Evolutionary conservation across 2,329 filamentous ascomycete genomes (phyloP), one percentile per base, ranked within the genome.

Genomic region (Cadophora sp.): DNA sequence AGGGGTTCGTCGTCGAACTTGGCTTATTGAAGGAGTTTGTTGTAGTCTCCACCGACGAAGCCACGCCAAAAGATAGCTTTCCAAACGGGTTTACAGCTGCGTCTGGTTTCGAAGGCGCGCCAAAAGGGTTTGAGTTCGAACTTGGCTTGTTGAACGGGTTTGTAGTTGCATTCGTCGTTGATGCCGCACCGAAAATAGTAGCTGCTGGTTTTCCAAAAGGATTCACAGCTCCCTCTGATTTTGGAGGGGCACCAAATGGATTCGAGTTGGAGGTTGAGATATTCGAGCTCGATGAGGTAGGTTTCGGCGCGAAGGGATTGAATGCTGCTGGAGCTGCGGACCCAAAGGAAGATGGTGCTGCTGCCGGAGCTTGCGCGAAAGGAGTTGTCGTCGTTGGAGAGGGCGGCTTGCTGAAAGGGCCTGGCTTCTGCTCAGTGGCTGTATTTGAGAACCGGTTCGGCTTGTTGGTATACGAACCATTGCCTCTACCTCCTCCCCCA

Each of bases 361-460:
- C 50, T 18, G 45, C 39, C 20, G 63, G 14, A 33, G 62, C 45
- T 45, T 47, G 39, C 6, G 63, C 66, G 45, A 73, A 73, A 9
- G 73, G 69, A 59, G 69, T 73, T 11, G 66, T 45, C 11, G 59
- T 18, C 48, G 66, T 55, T 47, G 66, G 45, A 24, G 60, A 64
- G 13, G 66, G 30, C 18, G 60, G 41, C 59, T 64, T 67, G 45
- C 50, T 64, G 41, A 64, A 66, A 6, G 62, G 60, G 24, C 64
- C 45, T 59, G 47, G 18, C 20, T 66, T 56, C 16, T 66, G 53
- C 14, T 70, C 68, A 24, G 62, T 27, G n/a, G 66, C 27, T 51
- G 64, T 8, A 45, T 69, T 68, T 63, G 71, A 60, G 64, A 77
- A 76, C 61, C 70, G 70, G 27, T 75, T 73, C 43, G 68, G 66